Conservation (phyloP, 345 rosid species). For the Brassica rapa region DNA sequence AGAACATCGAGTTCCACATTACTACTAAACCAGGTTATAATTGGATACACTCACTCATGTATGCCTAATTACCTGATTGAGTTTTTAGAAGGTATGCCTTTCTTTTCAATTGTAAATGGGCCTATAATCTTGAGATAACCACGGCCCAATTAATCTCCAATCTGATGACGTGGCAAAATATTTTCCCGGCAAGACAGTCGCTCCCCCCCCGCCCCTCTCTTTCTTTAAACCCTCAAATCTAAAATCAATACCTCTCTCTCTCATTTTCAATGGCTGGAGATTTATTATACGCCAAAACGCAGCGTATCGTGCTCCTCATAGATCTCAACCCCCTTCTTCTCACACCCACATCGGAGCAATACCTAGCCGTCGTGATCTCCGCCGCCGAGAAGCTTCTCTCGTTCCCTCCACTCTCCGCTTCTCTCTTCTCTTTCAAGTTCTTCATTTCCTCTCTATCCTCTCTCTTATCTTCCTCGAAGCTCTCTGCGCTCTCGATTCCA, state of each 20-base stretch:
- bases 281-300: constrained; percentile 57
- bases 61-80: too few relatives aligned
- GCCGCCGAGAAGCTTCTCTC: constrained; percentile 58
- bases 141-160: neutral
- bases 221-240: constrained; percentile 11
- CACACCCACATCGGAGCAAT: constrained; percentile 39
- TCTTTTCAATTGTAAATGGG: neutral
- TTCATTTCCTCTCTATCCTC: constrained; percentile 91
- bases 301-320: constrained; percentile 71
- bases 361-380: constrained; percentile 52
- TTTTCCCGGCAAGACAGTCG: constrained; percentile 37
- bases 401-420: constrained; percentile 56
- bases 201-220: neutral
- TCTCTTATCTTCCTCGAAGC: constrained; percentile 84
- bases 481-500: constrained; percentile 49
- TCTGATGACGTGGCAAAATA: neutral
- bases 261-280: constrained; percentile 46
- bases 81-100: neutral
- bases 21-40: neutral
- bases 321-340: constrained; percentile 74
- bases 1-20: constrained; percentile 23
- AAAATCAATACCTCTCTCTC: neutral
- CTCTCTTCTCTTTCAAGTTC: constrained; percentile 78
- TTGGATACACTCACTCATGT: too few relatives aligned
- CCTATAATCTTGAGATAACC: neutral